These are phyloP conservation scores for Lactarius trivialis DNA, from an alignment of 768 basidiomycete genomes.

Conservation along the genomic window DNA sequence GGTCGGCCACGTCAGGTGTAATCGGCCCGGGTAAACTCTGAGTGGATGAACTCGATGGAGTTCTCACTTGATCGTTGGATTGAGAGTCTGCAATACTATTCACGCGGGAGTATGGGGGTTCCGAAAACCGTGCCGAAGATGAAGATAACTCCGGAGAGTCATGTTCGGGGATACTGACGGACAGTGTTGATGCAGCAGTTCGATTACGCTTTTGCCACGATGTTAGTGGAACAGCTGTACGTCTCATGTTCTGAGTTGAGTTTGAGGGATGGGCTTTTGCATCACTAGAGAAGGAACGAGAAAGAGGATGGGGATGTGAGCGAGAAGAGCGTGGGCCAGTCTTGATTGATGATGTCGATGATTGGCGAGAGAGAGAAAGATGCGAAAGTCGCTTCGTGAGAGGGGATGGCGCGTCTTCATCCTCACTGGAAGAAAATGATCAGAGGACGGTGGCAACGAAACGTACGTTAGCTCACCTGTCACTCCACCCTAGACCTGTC, in stretches of 20 bases:
- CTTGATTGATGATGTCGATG: slow-evolving; percentile 20
- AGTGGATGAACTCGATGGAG: slow-evolving; percentile 19
- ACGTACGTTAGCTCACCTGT: slow-evolving; percentile 28
- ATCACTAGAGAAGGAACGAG: slow-evolving; percentile 25
- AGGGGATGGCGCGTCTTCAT: slow-evolving; percentile 37
- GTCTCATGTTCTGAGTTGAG: slow-evolving; percentile 10
- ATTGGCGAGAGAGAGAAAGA: slow-evolving; percentile 23
- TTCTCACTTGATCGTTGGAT: slow-evolving; percentile 12
- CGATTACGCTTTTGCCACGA: slow-evolving; percentile 14
- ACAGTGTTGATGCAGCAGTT: slow-evolving; percentile 1
- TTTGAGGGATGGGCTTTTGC: neutral
- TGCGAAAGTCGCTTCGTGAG: slow-evolving; percentile 33
- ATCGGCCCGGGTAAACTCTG: slow-evolving; percentile 18
- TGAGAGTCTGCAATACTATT: slow-evolving; percentile 9
- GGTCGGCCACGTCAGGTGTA: slow-evolving; percentile 17
- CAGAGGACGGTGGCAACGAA: neutral
- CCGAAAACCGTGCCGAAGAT: slow-evolving; percentile 16
- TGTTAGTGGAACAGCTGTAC: slow-evolving; percentile 16
- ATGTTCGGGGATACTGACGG: slow-evolving; percentile 17
- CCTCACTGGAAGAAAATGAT: slow-evolving; percentile 29
- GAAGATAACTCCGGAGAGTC: neutral
- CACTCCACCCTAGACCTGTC: slow-evolving; percentile 39
- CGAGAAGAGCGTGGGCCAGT: slow-evolving; percentile 7
- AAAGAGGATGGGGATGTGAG: slow-evolving; percentile 24
- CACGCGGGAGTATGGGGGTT: slow-evolving; percentile 8